Conservation (phyloP, 2,329 filamentous ascomycete genomes). For the Cercospora beticola region DNA sequence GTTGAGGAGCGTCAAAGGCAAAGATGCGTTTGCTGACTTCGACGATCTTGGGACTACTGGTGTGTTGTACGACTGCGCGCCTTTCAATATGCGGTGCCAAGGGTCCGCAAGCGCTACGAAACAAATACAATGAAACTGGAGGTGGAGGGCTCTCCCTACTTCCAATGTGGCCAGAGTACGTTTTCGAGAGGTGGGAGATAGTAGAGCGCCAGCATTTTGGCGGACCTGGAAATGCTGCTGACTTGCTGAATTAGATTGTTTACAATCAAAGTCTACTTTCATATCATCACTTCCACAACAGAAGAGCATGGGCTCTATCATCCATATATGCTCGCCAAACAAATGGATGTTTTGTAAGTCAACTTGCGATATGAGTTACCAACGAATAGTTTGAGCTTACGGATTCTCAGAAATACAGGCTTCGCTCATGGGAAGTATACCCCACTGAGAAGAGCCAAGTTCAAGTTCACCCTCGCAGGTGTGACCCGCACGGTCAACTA, state of each 20-base stretch:
- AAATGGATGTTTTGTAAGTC: not conserved
- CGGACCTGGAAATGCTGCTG: not conserved
- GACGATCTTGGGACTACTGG: not conserved
- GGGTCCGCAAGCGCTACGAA: not conserved
- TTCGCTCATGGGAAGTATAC: not conserved
- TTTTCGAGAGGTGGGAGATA: not conserved
- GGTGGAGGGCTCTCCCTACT: not conserved
- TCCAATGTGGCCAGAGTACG: not conserved
- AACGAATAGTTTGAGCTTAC: not conserved
- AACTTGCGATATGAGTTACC: not conserved
- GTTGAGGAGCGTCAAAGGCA: not conserved
- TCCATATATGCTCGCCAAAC: not conserved
- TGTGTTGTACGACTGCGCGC: not conserved
- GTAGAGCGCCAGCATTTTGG: not conserved
- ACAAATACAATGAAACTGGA: not conserved
- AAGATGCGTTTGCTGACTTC: not conserved
- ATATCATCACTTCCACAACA: not conserved
- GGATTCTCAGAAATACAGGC: not conserved
- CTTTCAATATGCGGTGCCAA: not conserved
- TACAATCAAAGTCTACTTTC: not conserved
- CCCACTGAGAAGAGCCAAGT: not conserved
- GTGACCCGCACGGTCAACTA: not conserved
- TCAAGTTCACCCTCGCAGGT: not conserved
- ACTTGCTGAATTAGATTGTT: not conserved
- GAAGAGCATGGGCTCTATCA: not conserved